These are phyloP conservation scores for Aspergillus ruber DNA, from an alignment of 2,329 filamentous ascomycete genomes.

Conservation along the genomic window DNA sequence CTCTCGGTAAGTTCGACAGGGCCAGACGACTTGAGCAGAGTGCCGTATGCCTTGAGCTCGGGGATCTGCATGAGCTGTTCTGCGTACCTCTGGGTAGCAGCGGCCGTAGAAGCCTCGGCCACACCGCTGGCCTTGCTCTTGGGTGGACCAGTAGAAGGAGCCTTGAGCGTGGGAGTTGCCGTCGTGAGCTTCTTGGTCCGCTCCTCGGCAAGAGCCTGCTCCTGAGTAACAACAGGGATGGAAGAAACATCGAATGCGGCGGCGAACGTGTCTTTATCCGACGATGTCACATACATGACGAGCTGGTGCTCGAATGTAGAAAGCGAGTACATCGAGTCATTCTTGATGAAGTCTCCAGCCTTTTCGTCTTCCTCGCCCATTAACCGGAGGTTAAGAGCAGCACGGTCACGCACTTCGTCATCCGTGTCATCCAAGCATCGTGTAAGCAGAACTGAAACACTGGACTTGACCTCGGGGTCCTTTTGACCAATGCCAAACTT, in stretches of 20 bases:
- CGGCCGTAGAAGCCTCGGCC: slow-evolving; percentile 71
- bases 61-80: slow-evolving; percentile 82
- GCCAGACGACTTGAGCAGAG: slow-evolving; percentile 82
- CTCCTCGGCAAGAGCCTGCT: slow-evolving; percentile 94
- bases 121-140: slow-evolving; percentile 63
- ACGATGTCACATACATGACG: slow-evolving; percentile 93
- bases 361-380: slow-evolving; percentile 89
- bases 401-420: slow-evolving; percentile 94
- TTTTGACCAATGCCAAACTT: slow-evolving; percentile 98
- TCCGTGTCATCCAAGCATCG: slow-evolving; percentile 94
- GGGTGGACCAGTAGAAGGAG: slow-evolving; percentile 70
- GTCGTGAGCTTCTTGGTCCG: slow-evolving; percentile 95
- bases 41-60: slow-evolving; percentile 83
- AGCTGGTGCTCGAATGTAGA: slow-evolving; percentile 88
- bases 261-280: slow-evolving; percentile 78
- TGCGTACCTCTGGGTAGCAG: slow-evolving; percentile 79
- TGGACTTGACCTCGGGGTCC: slow-evolving; percentile 93
- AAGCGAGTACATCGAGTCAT: slow-evolving; percentile 52
- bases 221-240: slow-evolving; percentile 87
- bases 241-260: slow-evolving; percentile 82
- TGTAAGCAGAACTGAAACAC: slow-evolving; percentile 84
- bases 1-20: slow-evolving; percentile 88
- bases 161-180: slow-evolving; percentile 87
- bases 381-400: slow-evolving; percentile 81
- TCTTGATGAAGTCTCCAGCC: slow-evolving; percentile 84